Conservation (phyloP, 2,329 filamentous ascomycete species). For the Amesomyces nigricolor region DNA sequence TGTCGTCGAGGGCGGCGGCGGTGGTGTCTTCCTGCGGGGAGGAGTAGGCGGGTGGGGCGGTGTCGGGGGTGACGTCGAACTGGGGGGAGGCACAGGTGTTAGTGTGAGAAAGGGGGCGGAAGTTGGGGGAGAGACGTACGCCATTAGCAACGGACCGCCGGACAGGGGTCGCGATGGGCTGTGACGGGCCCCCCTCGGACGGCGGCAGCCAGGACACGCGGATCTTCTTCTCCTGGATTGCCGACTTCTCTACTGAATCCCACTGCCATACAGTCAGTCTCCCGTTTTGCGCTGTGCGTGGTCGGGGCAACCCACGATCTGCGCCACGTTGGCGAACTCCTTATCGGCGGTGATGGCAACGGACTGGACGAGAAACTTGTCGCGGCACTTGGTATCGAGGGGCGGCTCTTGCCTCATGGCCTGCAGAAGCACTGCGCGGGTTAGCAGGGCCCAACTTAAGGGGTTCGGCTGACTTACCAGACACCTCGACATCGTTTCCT, state of each 20-base stretch:
- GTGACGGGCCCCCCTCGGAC: slow-evolving; percentile 36
- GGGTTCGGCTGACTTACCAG: slow-evolving; percentile 54
- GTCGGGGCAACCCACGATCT: slow-evolving; percentile 59
- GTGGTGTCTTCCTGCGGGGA: slow-evolving; percentile 30
- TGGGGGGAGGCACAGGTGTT: slow-evolving; percentile 11
- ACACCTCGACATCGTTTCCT: slow-evolving; percentile 83
- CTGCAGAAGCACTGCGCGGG: slow-evolving; percentile 73
- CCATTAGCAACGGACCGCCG: slow-evolving; percentile 28
- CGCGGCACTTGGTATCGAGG: slow-evolving; percentile 79
- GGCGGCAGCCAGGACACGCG: slow-evolving; percentile 77
- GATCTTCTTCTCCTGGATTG: slow-evolving; percentile 91
- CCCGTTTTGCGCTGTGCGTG: slow-evolving; percentile 6
- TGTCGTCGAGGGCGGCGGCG: slow-evolving; percentile 19
- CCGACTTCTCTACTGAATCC: slow-evolving; percentile 69
- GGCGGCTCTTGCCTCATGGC: slow-evolving; percentile 96
- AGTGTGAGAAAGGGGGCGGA: not conserved
- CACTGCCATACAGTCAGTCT: slow-evolving; percentile 51
- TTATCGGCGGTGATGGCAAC: slow-evolving; percentile 77
- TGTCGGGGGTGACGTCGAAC: slow-evolving; percentile 32
- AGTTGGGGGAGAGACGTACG: slow-evolving; percentile 21
- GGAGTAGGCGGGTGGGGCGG: slow-evolving; percentile 28
- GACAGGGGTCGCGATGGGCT: slow-evolving; percentile 28
- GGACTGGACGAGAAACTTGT: slow-evolving; percentile 97
- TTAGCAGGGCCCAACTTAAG: slow-evolving; percentile 23
- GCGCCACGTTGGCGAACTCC: slow-evolving; percentile 72